Evolutionary conservation across 1,139 yeast genomes (phyloP).

Genomic region (Taphrina flavorubra): DNA sequence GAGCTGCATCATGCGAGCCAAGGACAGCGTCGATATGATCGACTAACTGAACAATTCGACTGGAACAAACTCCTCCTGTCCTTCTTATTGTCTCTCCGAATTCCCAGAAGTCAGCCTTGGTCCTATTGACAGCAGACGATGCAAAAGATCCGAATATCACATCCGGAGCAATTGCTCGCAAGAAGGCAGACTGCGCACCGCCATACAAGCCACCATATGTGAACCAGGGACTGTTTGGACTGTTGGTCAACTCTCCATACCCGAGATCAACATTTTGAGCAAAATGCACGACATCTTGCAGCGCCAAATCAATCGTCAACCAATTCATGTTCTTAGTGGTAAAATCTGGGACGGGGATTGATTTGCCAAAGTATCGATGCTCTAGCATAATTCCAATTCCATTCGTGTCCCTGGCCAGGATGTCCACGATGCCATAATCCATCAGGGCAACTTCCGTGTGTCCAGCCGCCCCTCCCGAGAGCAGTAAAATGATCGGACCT

Average conservation of each 20-base stretch:
- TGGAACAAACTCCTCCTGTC: slow-evolving; percentile 10
- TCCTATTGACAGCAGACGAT: slow-evolving; percentile 2
- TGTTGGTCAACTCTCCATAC: slow-evolving; percentile 10
- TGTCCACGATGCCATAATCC: slow-evolving; percentile 13
- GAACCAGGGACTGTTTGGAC: slow-evolving; percentile 14
- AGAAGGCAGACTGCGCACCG: slow-evolving; percentile 12
- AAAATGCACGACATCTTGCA: slow-evolving; percentile 1
- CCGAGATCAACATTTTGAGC: slow-evolving; percentile 13
- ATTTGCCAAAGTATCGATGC: slow-evolving; percentile 17
- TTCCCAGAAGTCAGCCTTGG: slow-evolving; percentile 9
- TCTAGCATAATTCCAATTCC: neutral
- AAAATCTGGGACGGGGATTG: slow-evolving; percentile 1
- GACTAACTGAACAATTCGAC: neutral
- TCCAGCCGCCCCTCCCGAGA: neutral
- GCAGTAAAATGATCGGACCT: slow-evolving; percentile 7
- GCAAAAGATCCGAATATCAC: neutral
- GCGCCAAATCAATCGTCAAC: slow-evolving; percentile 6
- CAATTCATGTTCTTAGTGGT: slow-evolving; percentile 6
- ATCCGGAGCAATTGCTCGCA: neutral
- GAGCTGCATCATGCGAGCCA: neutral
- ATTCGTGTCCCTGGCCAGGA: neutral
- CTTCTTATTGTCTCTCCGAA: neutral
- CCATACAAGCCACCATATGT: slow-evolving; percentile 9
- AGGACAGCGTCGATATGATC: neutral
- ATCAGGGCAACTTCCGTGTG: neutral